Percentiles rank a stretch among this genome's conserved stretches.
phyloP scores from a whole-genome alignment of 208 protist genomes.

The Strigomonas culicis region DNA sequence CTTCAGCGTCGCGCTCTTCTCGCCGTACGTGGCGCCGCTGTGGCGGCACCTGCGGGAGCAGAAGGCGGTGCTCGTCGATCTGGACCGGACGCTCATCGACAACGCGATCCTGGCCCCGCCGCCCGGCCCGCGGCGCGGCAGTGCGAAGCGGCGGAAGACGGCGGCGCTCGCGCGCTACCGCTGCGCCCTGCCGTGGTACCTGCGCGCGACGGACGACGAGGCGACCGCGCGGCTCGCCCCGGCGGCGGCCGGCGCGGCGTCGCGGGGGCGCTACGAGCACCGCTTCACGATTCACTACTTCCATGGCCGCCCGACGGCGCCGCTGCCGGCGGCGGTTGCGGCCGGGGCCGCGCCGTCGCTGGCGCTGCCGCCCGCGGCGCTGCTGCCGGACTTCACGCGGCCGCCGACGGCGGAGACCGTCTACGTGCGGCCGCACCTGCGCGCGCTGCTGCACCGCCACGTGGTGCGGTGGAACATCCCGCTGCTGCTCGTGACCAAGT shows the following conservation, averaged over 20 bases:
- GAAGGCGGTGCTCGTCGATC: slow-evolving; percentile 69
- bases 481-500: slow-evolving; percentile 74
- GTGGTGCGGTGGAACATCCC: slow-evolving; percentile 72
- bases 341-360: background rate
- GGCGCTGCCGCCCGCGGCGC: background rate
- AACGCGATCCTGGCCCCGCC: slow-evolving; percentile 45
- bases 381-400: slow-evolving; percentile 2
- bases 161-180: background rate
- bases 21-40: slow-evolving; percentile 53
- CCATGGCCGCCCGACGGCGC: background rate
- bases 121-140: background rate
- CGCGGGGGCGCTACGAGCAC: background rate
- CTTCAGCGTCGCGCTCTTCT: slow-evolving; percentile 51
- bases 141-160: no score
- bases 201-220: background rate
- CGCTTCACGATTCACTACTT: background rate
- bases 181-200: background rate
- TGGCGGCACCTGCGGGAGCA: slow-evolving; percentile 54
- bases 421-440: slow-evolving; percentile 60
- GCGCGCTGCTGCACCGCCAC: slow-evolving; percentile 42
- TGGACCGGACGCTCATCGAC: slow-evolving; percentile 85
- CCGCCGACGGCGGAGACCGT: slow-evolving; percentile 35
- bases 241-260: background rate
- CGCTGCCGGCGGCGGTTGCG: background rate
- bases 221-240: background rate